Percentiles rank a stretch among this genome's conserved stretches.
These are phyloP conservation scores for Petunia hybrid DNA, from an alignment of 305 asterid species.

Conservation along the genomic window DNA sequence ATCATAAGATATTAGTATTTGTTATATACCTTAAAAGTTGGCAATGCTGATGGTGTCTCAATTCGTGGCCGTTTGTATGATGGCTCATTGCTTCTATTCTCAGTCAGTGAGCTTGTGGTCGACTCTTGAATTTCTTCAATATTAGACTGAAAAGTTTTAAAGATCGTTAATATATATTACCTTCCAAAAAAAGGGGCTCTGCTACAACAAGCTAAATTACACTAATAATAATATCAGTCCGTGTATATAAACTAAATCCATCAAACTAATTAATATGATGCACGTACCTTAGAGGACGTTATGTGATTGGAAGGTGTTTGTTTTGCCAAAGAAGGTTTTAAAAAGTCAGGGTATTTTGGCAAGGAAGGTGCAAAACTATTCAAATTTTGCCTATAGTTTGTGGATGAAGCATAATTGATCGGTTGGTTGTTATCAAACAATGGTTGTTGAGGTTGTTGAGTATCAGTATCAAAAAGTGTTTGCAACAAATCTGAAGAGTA, in stretches of 20 bases:
- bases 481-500: constrained; percentile 56
- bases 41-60: constrained; percentile 82
- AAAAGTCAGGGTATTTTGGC: constrained; percentile 38
- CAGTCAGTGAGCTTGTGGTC: constrained; percentile 37
- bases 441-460: constrained; percentile 42
- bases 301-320: background rate
- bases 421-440: constrained; percentile 41
- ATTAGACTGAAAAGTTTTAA: constrained; percentile 42
- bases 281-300: constrained; percentile 32
- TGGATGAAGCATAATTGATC: constrained; percentile 43
- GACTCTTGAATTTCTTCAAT: constrained; percentile 44
- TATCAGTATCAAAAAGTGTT: constrained; percentile 45
- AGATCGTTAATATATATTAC: background rate
- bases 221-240: background rate
- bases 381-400: constrained; percentile 38
- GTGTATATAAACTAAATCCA: background rate
- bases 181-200: background rate
- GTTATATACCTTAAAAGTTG: constrained; percentile 78
- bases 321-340: constrained; percentile 36
- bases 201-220: background rate
- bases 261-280: background rate
- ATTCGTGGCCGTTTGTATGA: constrained; percentile 63
- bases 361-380: constrained; percentile 45
- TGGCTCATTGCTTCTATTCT: constrained; percentile 49
- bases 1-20: too few relatives aligned